Evolutionary conservation across 495 filamentous ascomycete genomes (phyloP).

Genomic region (Xylaria nigripes): DNA sequence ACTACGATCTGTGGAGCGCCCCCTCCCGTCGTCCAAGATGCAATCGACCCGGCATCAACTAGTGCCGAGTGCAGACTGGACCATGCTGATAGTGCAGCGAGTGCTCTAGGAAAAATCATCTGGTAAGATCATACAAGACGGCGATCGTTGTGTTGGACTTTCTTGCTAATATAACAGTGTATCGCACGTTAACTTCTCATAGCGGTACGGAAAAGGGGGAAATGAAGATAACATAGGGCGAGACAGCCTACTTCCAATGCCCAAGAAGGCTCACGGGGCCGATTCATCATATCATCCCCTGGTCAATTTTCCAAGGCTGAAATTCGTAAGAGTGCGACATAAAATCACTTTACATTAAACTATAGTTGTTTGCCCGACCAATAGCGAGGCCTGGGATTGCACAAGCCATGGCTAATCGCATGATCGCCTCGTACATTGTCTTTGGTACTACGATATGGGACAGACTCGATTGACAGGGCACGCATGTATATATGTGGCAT

Average conservation of each 20-base stretch:
- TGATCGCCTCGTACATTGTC: neutral
- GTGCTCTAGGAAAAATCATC: neutral
- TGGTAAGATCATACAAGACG: neutral
- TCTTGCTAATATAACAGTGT: neutral
- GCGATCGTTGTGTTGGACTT: neutral
- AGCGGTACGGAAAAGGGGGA: neutral
- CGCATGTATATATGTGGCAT: neutral
- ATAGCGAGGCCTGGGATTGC: neutral
- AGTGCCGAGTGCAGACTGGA: neutral
- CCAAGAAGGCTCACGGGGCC: neutral
- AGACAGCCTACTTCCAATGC: neutral
- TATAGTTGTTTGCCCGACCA: neutral
- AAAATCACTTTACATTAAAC: neutral
- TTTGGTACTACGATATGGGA: neutral
- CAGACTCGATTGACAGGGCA: neutral
- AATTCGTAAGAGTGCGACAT: neutral
- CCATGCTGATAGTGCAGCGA: neutral
- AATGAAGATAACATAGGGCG: neutral
- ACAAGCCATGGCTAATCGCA: neutral
- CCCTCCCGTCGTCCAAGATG: conserved; percentile 25
- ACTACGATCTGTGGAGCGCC: conserved; percentile 29
- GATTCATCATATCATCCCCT: neutral
- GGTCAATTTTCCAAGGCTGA: neutral
- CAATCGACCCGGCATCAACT: conserved; percentile 12
- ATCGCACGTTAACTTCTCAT: neutral